Percentiles rank a stretch among this genome's conserved stretches.
Conservation (phyloP, 495 filamentous ascomycete genomes). For the Daldinia childiae region DNA sequence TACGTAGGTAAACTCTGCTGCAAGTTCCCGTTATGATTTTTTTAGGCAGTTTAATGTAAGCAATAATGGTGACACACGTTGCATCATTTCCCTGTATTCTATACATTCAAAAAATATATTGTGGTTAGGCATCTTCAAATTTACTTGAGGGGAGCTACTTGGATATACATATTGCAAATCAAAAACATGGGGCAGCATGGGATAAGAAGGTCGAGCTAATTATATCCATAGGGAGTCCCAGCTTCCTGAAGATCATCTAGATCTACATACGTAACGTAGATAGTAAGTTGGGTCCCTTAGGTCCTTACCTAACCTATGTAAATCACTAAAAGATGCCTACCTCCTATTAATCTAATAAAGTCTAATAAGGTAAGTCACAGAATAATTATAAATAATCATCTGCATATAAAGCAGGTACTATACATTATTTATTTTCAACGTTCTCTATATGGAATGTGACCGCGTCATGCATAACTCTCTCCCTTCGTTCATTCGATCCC, state of each 20-base stretch:
- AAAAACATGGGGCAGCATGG: neutral
- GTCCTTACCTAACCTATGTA: too few relatives aligned
- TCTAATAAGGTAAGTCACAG: neutral
- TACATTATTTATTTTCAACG: neutral
- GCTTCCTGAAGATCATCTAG: constrained; percentile 5
- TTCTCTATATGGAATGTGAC: neutral
- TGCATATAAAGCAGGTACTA: neutral
- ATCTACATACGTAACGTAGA: constrained; percentile 3
- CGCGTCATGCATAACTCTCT: neutral
- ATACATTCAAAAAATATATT: neutral
- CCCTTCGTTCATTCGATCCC: neutral
- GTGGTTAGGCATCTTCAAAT: neutral
- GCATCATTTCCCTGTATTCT: constrained; percentile 18
- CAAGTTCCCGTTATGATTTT: constrained; percentile 26
- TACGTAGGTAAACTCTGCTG: constrained; percentile 8
- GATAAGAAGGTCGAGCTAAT: constrained; percentile 7
- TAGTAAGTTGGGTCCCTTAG: neutral
- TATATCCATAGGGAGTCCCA: neutral
- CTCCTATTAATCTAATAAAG: too few relatives aligned
- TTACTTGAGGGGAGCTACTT: neutral
- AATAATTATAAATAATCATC: neutral
- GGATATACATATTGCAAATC: neutral
- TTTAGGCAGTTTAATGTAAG: constrained; percentile 2
- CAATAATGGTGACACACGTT: constrained; percentile 11
- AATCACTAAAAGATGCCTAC: too few relatives aligned